Percentiles rank a stretch among this genome's conserved stretches.
These are phyloP conservation scores for Halenospora varia DNA, from an alignment of 495 filamentous ascomycete genomes.

Conservation along the genomic window DNA sequence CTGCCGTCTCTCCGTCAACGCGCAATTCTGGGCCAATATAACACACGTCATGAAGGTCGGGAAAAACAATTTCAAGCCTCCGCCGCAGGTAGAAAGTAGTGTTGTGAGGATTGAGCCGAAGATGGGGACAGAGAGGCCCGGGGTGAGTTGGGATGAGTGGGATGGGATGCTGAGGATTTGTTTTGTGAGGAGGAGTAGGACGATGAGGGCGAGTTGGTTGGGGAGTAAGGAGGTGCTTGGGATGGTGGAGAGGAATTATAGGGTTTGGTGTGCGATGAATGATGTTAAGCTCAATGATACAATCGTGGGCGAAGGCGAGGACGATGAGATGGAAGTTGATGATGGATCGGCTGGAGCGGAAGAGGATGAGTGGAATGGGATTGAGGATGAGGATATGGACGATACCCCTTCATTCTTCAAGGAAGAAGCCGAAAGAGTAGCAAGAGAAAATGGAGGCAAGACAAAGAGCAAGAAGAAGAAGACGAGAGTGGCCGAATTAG, in stretches of 20 bases:
- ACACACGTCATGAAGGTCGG: constrained; percentile 84
- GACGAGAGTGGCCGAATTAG: constrained; percentile 70
- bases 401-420: constrained; percentile 74
- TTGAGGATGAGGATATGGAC: constrained; percentile 52
- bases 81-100: constrained; percentile 82
- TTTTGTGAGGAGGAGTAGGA: constrained; percentile 72
- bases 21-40: constrained; percentile 89
- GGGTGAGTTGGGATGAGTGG: constrained; percentile 91
- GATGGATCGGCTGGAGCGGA: constrained; percentile 42
- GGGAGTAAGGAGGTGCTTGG: constrained; percentile 72
- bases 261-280: constrained; percentile 82
- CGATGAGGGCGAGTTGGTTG: constrained; percentile 71
- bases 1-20: constrained; percentile 81
- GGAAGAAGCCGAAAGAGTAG: constrained; percentile 49
- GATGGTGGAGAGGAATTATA: constrained; percentile 80
- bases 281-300: constrained; percentile 74
- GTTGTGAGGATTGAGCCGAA: constrained; percentile 78
- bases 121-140: constrained; percentile 64
- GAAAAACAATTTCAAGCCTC: constrained; percentile 91
- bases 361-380: constrained; percentile 43
- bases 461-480: constrained; percentile 59
- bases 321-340: constrained; percentile 42
- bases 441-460: constrained; percentile 41
- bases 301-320: constrained; percentile 36
- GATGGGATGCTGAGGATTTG: constrained; percentile 82